Evolutionary conservation across 1,284 basidiomycete species (phyloP), one percentile per base, ranked within the genome.

Genomic region (Phlebopus sp.): DNA sequence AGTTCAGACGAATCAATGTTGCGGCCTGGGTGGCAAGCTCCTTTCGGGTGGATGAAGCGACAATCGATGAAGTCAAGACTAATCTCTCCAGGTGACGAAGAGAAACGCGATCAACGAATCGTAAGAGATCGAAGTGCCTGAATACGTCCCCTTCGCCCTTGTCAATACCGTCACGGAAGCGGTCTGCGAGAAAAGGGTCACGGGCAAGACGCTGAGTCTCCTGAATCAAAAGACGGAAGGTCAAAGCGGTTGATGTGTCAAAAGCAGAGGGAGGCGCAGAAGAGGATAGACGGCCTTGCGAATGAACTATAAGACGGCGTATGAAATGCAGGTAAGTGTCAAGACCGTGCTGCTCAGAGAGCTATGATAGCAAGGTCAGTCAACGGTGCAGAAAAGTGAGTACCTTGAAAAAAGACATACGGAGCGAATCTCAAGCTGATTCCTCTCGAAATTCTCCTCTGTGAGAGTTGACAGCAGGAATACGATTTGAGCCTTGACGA

Each of bases 271-370:
- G 75, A 7, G 79, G 70, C 40, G 78, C 71, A 25, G 77, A 69
- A 27, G 81, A 73, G 11, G 78, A 64, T 38, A 88, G 77, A 53
- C 87, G 77, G 44, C 79, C 72, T 68, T 87, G 84, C n/a, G 86
- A 87, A 53, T 92, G 87, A 39, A 87, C 82, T 60, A 95, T 90
- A 67, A 96, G 86, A 53, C 94, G 87, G 54, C 93, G 88, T 57
- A 97, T 90, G 73, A 95, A 95, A 71, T 97, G 92, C 52, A 93
- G 81, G 72, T 97, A 96, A 55, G 92, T 95, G 69, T 96, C 94
- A 61, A 92, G 79, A 47, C 92, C 92, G 78, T 97, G 91, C 66
- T 92, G 89, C 64, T 96, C 92, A 55, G 92, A 91, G 59, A 97
- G 81, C 93, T 97, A 67, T 51, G 55, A 50, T 44, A 53, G 49